Evolutionary conservation across 345 rosid genomes (phyloP), one percentile per base, ranked within the genome.

Genomic region (Eucalyptus cloeziana): DNA sequence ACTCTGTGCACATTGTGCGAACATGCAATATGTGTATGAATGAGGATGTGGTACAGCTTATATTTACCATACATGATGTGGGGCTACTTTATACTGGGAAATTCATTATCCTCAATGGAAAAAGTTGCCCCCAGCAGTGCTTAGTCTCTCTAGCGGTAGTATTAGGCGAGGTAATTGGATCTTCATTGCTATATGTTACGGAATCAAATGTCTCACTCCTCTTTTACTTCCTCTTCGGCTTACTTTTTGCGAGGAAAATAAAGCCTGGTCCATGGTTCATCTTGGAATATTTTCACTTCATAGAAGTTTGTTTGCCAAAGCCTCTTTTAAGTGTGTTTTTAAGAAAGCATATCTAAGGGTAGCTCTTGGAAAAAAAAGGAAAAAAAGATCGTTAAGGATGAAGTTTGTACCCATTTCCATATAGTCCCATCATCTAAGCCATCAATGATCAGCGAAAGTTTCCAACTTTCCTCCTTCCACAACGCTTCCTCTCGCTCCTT

Each of bases 391-490:
- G 47, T 76, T 30, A 22, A 85, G 24, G 40, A 50, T 24, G n/a
- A 81, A 51, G 60, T 15, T 47, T 47, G 50, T 93, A 93, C 94
- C 94, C 91, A 92, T 40, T 69, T 79, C 4, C 43, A 60, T 80
- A 93, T 88, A 9, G 51, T 87, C 13, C 64, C 51, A 76, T 93
- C 94, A 13, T 52, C 87, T 51, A 93, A 80, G 56, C 88, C 87
- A 45, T 90, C 93, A 8, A 89, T 71, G 49, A 93, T 62, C 7
- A 91, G 91, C 88, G 92, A 92, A 37, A 90, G 89, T 43, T 87
- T 88, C 92, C 93, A 93, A 40, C 83, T 49, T 87, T 93, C 90
- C 0, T 47, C 30, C 88, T 92, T 92, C 94, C 94, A 92, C 5
- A 92, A 60, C 33, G 86, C 43, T 52, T 89, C 91, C 87, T 91